phyloP scores from a whole-genome alignment of 805 yeast species.

The Saccharomycopsis sp. region DNA sequence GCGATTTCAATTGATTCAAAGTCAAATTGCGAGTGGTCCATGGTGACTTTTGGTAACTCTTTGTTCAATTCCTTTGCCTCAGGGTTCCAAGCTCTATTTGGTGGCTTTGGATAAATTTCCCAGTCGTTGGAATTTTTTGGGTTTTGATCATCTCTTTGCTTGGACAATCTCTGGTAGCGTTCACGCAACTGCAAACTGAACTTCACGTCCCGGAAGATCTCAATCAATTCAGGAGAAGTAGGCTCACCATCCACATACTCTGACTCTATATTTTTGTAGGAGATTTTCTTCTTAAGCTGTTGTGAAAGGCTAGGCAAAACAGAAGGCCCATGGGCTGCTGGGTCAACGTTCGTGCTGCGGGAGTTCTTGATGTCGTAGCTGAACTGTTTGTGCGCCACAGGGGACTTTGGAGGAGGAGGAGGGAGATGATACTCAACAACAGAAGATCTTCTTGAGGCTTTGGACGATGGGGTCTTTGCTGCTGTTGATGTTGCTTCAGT shows the following conservation, averaged over 20 bases:
- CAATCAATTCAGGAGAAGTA: conserved; percentile 62
- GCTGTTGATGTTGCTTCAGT: too few species aligned
- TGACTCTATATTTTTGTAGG: conserved; percentile 36
- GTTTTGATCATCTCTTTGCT: conserved; percentile 67
- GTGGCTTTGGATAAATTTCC: conserved; percentile 88
- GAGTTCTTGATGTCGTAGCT: background rate
- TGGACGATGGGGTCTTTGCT: conserved; percentile 15
- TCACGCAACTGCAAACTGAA: conserved; percentile 65
- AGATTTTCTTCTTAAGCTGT: conserved; percentile 7
- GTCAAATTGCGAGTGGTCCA: conserved; percentile 43
- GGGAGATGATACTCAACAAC: conserved; percentile 31
- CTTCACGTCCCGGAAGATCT: conserved; percentile 51
- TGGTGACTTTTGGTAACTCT: conserved; percentile 35
- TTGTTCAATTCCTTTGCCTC: conserved; percentile 36
- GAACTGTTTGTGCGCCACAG: conserved; percentile 3
- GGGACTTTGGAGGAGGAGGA: conserved; percentile 31
- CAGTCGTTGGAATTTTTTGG: conserved; percentile 73
- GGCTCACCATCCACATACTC: conserved; percentile 41
- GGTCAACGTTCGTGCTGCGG: conserved; percentile 14
- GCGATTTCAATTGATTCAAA: conserved; percentile 51
- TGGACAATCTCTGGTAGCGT: conserved; percentile 61
- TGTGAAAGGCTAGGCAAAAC: conserved; percentile 4
- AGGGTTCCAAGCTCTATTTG: conserved; percentile 76
- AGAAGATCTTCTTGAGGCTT: conserved; percentile 28
- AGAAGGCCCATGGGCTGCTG: background rate